Conservation (phyloP, 495 filamentous ascomycete species). For the Opeltia flavorubescens region DNA sequence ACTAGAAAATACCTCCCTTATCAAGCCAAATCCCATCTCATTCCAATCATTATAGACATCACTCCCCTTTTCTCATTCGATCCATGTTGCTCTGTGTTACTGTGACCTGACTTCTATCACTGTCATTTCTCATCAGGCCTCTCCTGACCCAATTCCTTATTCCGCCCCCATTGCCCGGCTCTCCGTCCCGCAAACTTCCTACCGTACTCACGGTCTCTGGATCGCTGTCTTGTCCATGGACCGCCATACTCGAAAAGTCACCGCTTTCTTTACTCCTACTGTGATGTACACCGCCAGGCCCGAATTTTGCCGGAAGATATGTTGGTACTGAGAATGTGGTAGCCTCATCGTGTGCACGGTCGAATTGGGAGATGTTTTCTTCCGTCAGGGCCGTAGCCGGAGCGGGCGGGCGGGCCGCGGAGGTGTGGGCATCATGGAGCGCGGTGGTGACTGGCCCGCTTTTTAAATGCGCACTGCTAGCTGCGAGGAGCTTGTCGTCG, state of each 20-base stretch:
- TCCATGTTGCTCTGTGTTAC: not conserved
- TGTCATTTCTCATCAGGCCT: not conserved
- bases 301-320: not conserved
- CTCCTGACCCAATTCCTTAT: not conserved
- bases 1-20: too few species aligned
- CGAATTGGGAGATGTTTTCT: slow-evolving; percentile 12
- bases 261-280: not conserved
- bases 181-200: not conserved
- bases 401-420: not conserved
- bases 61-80: not conserved
- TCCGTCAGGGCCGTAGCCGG: slow-evolving; percentile 8
- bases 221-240: not conserved
- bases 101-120: slow-evolving; percentile 2
- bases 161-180: not conserved
- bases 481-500: slow-evolving; percentile 31
- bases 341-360: slow-evolving; percentile 4
- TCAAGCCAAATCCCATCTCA: too few species aligned
- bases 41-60: too few species aligned
- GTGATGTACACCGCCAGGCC: not conserved
- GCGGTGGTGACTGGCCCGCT: not conserved
- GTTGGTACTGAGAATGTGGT: not conserved
- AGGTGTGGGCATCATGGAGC: not conserved
- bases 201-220: not conserved
- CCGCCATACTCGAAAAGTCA: not conserved
- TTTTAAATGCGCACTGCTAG: slow-evolving; percentile 5